These are phyloP conservation scores for Diaporthe ampelina DNA, from an alignment of 2,329 filamentous ascomycete genomes.

Conservation along the genomic window DNA sequence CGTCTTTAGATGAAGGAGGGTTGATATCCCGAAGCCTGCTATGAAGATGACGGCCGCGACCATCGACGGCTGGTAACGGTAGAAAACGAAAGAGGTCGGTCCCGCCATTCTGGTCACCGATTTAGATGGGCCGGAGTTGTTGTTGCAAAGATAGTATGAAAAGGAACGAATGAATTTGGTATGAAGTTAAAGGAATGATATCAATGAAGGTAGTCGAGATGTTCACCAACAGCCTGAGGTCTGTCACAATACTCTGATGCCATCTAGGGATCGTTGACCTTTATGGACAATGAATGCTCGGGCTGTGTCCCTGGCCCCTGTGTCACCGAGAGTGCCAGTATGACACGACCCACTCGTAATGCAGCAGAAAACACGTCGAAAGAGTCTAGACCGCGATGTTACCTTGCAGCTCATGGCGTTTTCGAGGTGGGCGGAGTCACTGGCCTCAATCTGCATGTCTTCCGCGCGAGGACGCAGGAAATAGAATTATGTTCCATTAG, in stretches of 20 bases:
- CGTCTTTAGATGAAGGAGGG: slow-evolving; percentile 54
- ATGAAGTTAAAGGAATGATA: neutral
- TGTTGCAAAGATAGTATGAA: neutral
- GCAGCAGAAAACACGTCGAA: neutral
- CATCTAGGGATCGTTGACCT: neutral
- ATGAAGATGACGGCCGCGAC: slow-evolving; percentile 58
- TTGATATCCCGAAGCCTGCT: slow-evolving; percentile 54
- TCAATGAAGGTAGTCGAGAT: neutral
- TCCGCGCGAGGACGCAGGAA: neutral
- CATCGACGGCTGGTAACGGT: slow-evolving; percentile 60
- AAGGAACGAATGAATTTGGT: neutral
- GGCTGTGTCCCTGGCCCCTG: neutral
- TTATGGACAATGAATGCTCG: neutral
- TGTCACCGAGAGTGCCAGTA: neutral
- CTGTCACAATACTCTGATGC: neutral
- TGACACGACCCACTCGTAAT: neutral
- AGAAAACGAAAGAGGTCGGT: slow-evolving; percentile 47
- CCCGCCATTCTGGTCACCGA: neutral
- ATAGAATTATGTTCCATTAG: too few species aligned
- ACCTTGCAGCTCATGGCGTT: neutral
- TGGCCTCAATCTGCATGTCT: neutral
- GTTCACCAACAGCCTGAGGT: neutral
- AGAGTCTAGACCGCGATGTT: neutral
- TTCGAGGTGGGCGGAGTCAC: neutral
- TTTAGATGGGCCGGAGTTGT: neutral